Conservation (phyloP, 2,329 filamentous ascomycete genomes). For the Epichloe hybrida region DNA sequence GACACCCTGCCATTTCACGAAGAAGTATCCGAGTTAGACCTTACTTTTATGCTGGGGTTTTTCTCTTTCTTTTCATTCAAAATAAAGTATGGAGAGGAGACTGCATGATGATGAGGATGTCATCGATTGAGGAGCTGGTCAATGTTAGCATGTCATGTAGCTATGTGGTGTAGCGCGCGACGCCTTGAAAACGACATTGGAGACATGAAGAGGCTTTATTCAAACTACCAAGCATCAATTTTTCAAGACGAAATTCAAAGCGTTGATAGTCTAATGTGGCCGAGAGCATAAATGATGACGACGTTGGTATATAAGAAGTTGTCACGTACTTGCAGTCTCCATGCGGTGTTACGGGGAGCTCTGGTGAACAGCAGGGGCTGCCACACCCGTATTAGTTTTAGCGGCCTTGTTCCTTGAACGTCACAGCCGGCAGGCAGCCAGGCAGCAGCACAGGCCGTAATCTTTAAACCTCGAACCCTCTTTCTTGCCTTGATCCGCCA, state of each 20-base stretch:
- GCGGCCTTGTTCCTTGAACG: no score
- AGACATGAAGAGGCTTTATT: background rate
- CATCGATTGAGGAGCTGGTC: background rate
- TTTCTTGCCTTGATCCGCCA: no score
- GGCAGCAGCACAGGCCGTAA: no score
- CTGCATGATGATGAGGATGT: background rate
- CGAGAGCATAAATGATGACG: no score
- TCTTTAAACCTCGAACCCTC: no score
- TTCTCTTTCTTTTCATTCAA: background rate
- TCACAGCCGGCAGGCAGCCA: no score
- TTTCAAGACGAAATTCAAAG: background rate
- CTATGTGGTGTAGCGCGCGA: constrained; percentile 1
- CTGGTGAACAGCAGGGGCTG: no score
- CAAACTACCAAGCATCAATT: background rate
- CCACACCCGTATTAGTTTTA: no score
- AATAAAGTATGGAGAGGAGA: background rate
- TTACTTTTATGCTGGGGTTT: background rate
- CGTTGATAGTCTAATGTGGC: no score
- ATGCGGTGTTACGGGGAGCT: no score
- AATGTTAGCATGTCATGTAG: constrained; percentile 3
- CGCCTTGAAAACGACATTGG: constrained; percentile 3
- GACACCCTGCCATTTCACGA: background rate
- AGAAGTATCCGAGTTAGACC: background rate
- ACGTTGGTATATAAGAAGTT: no score
- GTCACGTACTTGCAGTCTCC: no score